These are phyloP conservation scores for Chlamydomonas schloesseri DNA, from an alignment of 139 green algal genomes.

Conservation along the genomic window DNA sequence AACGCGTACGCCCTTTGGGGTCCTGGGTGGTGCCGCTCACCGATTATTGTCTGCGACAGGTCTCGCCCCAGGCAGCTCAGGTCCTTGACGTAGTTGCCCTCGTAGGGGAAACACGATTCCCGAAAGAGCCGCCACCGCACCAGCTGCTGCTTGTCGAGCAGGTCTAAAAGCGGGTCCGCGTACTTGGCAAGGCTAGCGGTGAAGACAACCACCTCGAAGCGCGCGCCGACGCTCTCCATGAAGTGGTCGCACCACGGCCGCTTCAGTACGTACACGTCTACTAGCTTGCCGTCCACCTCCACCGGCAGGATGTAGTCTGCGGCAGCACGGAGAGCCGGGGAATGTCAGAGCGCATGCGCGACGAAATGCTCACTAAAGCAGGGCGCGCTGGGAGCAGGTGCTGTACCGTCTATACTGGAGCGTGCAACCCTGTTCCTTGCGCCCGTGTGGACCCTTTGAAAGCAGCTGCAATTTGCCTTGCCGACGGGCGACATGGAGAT, in stretches of 20 bases:
- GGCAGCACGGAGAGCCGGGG: not conserved
- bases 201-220: slow-evolving; percentile 88
- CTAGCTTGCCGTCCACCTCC: slow-evolving; percentile 84
- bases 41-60: slow-evolving; percentile 88
- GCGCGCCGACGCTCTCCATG: slow-evolving; percentile 72
- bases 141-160: slow-evolving; percentile 85
- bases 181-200: slow-evolving; percentile 93
- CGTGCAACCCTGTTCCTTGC: too few species aligned
- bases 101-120: slow-evolving; percentile 91
- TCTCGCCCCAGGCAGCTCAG: slow-evolving; percentile 88
- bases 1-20: too few species aligned
- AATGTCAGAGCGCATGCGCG: too few species aligned
- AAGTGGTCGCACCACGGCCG: slow-evolving; percentile 95
- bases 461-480: too few species aligned
- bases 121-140: slow-evolving; percentile 94
- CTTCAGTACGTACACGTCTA: slow-evolving; percentile 97
- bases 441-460: too few species aligned
- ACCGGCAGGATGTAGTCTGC: slow-evolving; percentile 91
- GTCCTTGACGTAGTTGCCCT: slow-evolving; percentile 84
- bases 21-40: too few species aligned
- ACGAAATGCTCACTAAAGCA: too few species aligned
- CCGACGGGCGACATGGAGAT: too few species aligned
- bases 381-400: too few species aligned
- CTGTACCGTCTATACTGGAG: too few species aligned
- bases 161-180: slow-evolving; percentile 90